Base-by-base conservation (phyloP, 352 stramenopile species). In the Globisporangium sylvaticum region DNA sequence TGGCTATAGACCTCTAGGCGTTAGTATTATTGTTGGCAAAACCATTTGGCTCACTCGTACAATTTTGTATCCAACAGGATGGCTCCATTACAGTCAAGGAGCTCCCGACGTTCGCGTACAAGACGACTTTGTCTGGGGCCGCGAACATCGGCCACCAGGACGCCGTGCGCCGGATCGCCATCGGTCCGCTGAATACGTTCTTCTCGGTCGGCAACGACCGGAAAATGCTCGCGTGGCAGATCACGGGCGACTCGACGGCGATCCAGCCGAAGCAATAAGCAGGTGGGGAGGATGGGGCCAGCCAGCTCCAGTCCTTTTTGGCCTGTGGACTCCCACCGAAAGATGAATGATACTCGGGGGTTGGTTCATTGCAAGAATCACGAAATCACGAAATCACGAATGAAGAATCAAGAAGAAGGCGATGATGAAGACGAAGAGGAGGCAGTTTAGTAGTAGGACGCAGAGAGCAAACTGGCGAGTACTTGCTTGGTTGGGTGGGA, bases 151-250 rank as follows among this genome's bases (percentile, higher is more conserved):
- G 87, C 10, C 87, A 95, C 66, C 67, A 81, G 53, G 85, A 95
- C 67, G 83, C 80, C 31, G 85, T 95, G 56, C 87, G 87, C 34
- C 87, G 87, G 25, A 91, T 95, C 63, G 75, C 76, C 0, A 87
- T 73, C 2, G 87, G 87, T 25, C 87, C 87, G 5, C 79, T 81
- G 65, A 91, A 91, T 68, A 95, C 87, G 50, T 92, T 95, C 62
- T 95, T 95, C 72, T 88, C 80, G 20, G 77, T 85, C 39, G 79
- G 83, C 64, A 92, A 90, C 62, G 87, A 95, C 69, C 73, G 81
- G 44, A 88, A 88, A 64, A 92, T 92, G 83, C 79, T 95, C 72
- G 87, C 87, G 44, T 95, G 87, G 87, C 87, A 95, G 71, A 86
- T 95, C 75, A 93, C 80, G 46, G 87, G 87, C 60, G 86, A 95